phyloP scores from a whole-genome alignment of 2,329 filamentous ascomycete genomes.

The Aspergillus novoparasiticus region DNA sequence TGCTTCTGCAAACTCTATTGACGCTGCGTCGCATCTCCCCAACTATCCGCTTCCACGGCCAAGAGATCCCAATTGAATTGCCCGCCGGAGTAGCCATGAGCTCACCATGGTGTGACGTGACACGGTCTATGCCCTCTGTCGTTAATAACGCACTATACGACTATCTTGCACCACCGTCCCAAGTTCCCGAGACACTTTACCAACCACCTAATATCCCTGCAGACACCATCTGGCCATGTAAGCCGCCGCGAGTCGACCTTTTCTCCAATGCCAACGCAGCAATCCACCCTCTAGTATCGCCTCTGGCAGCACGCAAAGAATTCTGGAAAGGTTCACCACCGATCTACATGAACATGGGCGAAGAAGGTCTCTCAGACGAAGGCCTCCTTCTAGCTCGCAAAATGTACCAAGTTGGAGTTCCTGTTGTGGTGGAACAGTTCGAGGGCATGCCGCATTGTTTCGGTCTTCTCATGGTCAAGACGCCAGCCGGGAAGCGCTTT shows the following conservation, averaged over 20 bases:
- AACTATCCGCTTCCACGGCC: constrained; percentile 44
- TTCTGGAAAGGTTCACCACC: constrained; percentile 47
- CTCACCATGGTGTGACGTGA: constrained; percentile 48
- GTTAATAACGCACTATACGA: constrained; percentile 42
- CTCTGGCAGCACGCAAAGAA: constrained; percentile 36
- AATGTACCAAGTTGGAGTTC: constrained; percentile 39
- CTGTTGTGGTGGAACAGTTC: constrained; percentile 44
- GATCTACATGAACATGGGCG: constrained; percentile 44
- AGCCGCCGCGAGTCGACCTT: constrained; percentile 46
- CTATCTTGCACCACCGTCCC: constrained; percentile 39
- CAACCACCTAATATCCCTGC: constrained; percentile 31
- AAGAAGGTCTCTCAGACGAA: constrained; percentile 48
- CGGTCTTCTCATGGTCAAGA: constrained; percentile 56
- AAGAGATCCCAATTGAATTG: constrained; percentile 41
- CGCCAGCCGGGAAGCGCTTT: constrained; percentile 54
- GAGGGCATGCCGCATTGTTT: constrained; percentile 56
- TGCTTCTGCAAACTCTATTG: constrained; percentile 46
- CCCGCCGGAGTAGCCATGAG: constrained; percentile 43
- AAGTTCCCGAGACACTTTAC: constrained; percentile 26
- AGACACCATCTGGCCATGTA: constrained; percentile 44
- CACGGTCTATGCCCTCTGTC: constrained; percentile 45
- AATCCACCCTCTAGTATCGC: constrained; percentile 46
- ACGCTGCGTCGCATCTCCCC: constrained; percentile 40
- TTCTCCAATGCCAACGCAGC: constrained; percentile 43
- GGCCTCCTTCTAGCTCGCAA: constrained; percentile 42